phyloP scores from a whole-genome alignment of 192 early-diverging fungal species.

The Coemansia sp. region DNA sequence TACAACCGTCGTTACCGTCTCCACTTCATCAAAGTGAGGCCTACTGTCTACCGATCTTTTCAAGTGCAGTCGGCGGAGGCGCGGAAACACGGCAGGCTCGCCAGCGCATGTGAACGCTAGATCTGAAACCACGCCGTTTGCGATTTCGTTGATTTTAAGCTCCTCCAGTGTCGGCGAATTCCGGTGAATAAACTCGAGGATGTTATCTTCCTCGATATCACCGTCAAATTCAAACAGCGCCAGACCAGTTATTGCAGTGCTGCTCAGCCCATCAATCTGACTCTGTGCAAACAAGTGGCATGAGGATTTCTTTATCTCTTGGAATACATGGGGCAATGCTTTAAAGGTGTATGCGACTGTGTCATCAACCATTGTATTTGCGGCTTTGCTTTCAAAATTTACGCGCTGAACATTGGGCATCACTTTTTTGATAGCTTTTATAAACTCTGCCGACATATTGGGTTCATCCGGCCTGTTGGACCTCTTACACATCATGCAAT shows the following conservation, averaged over 20 bases:
- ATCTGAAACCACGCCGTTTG: not conserved
- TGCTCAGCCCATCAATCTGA: not conserved
- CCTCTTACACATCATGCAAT: not conserved
- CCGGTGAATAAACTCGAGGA: not conserved
- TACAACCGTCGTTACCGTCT: not conserved
- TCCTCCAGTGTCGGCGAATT: not conserved
- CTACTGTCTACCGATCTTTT: not conserved
- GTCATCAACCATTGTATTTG: not conserved
- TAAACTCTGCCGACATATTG: not conserved
- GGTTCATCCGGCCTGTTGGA: not conserved
- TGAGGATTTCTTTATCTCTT: not conserved
- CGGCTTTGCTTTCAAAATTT: not conserved
- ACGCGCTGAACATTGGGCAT: not conserved
- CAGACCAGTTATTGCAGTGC: not conserved
- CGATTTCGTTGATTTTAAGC: not conserved
- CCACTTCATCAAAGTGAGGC: too few species aligned
- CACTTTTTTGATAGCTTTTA: not conserved
- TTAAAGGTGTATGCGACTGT: not conserved
- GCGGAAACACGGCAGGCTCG: not conserved
- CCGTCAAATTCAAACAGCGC: not conserved
- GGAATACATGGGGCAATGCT: not conserved
- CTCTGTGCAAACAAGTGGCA: not conserved
- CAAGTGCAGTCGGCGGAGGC: not conserved
- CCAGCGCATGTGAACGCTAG: not conserved
- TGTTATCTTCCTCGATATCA: slow-evolving; percentile 1